These are phyloP conservation scores for Lachnellula arida DNA, from an alignment of 2,329 filamentous ascomycete genomes.

Conservation along the genomic window DNA sequence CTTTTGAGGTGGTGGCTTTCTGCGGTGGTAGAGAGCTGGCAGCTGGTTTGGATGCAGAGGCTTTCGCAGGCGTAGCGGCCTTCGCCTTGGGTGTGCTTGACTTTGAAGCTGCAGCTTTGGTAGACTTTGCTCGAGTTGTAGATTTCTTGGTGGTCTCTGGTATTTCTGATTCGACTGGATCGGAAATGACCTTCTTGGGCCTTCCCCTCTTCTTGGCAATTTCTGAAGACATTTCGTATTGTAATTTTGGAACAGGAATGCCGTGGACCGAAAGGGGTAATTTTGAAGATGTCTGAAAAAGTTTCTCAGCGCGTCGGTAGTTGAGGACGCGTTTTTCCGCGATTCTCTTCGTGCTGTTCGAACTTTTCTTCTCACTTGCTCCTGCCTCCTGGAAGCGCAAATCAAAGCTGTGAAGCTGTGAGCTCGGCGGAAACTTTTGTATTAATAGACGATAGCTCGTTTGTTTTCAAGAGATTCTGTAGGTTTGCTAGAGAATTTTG, in stretches of 20 bases:
- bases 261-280: background rate
- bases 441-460: background rate
- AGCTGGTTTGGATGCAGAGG: slow-evolving; percentile 6
- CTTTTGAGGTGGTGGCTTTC: slow-evolving; percentile 7
- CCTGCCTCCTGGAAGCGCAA: no score
- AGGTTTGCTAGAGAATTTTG: background rate
- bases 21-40: background rate
- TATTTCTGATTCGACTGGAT: slow-evolving; percentile 18
- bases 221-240: slow-evolving; percentile 21
- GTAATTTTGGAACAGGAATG: background rate
- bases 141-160: slow-evolving; percentile 13
- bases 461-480: background rate
- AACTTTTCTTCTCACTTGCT: background rate
- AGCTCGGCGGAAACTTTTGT: background rate
- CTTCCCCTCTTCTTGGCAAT: slow-evolving; percentile 28
- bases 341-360: background rate
- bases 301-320: slow-evolving; percentile 2
- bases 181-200: slow-evolving; percentile 27
- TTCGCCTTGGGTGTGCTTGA: slow-evolving; percentile 7
- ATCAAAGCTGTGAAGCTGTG: background rate
- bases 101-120: slow-evolving; percentile 17
- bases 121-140: slow-evolving; percentile 24
- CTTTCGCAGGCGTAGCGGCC: slow-evolving; percentile 10
- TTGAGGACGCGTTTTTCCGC: background rate
- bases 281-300: background rate